Conservation (phyloP, 805 yeast species). For the Brettanomyces anomalus region DNA sequence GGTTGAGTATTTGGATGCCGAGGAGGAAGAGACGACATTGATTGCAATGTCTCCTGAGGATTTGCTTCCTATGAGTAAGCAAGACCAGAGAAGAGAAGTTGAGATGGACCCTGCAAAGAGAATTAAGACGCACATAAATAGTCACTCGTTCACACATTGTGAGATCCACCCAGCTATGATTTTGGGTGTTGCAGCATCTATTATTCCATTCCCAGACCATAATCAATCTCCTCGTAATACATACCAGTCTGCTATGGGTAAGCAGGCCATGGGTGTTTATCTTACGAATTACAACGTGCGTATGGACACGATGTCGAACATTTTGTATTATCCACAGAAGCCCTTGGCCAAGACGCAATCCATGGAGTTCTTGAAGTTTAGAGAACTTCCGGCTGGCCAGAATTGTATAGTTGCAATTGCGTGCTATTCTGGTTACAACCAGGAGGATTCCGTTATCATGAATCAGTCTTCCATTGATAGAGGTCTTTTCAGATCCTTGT, state of each 20-base stretch:
- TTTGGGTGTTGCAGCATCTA: constrained; percentile 96
- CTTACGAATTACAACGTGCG: constrained; percentile 91
- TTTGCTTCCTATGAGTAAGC: constrained; percentile 48
- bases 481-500: constrained; percentile 90
- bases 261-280: constrained; percentile 99
- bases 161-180: constrained; percentile 99
- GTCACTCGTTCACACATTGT: constrained; percentile 92
- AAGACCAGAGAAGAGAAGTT: constrained; percentile 30
- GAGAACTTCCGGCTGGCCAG: constrained; percentile 98
- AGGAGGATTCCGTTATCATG: constrained; percentile 99
- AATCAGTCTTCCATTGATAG: constrained; percentile 96
- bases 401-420: constrained; percentile 97
- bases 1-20: constrained; percentile 96
- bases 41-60: constrained; percentile 99
- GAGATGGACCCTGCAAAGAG: constrained; percentile 73
- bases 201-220: constrained; percentile 99
- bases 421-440: constrained; percentile 97
- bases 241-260: constrained; percentile 99
- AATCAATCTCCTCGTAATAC: constrained; percentile 99
- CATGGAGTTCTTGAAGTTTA: constrained; percentile 93
- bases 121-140: constrained; percentile 49
- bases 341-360: constrained; percentile 97
- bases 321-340: constrained; percentile 93
- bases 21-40: constrained; percentile 97
- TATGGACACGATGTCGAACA: constrained; percentile 99